Conservation (phyloP, 805 yeast genomes). For the Wickerhamomyces silvicola region DNA sequence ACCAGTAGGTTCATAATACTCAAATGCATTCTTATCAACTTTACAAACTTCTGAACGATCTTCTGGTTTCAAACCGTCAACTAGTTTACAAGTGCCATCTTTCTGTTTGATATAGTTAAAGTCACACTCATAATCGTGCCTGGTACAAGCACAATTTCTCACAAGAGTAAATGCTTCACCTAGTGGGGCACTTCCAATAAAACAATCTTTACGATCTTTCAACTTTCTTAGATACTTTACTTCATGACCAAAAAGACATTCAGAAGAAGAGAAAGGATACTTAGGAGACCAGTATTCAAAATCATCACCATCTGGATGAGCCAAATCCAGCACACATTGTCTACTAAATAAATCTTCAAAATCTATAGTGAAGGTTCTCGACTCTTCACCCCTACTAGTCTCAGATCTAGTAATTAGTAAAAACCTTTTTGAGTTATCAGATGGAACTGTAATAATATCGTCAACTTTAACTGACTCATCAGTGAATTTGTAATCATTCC, state of each 20-base stretch:
- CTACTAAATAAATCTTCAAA: conserved; percentile 44
- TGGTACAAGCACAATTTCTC: conserved; percentile 74
- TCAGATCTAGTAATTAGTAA: conserved; percentile 49
- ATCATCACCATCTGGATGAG: conserved; percentile 42
- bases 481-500: conserved; percentile 62
- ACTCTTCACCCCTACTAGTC: conserved; percentile 35
- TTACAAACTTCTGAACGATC: conserved; percentile 61
- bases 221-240: conserved; percentile 49
- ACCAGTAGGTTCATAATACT: conserved; percentile 86
- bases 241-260: conserved; percentile 73
- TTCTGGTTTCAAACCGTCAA: conserved; percentile 59
- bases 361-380: conserved; percentile 47
- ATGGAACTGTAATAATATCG: conserved; percentile 85
- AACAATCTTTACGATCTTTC: conserved; percentile 55
- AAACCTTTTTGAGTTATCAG: conserved; percentile 78
- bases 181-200: conserved; percentile 51
- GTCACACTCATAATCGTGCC: conserved; percentile 92
- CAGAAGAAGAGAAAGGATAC: conserved; percentile 41
- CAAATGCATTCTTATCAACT: conserved; percentile 42
- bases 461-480: conserved; percentile 48
- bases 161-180: conserved; percentile 46
- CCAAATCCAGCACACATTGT: conserved; percentile 47
- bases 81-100: conserved; percentile 84
- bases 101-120: conserved; percentile 62
- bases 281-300: conserved; percentile 59